Evolutionary conservation across 2,329 filamentous ascomycete species (phyloP).

Genomic region (Colletotrichum karsti): DNA sequence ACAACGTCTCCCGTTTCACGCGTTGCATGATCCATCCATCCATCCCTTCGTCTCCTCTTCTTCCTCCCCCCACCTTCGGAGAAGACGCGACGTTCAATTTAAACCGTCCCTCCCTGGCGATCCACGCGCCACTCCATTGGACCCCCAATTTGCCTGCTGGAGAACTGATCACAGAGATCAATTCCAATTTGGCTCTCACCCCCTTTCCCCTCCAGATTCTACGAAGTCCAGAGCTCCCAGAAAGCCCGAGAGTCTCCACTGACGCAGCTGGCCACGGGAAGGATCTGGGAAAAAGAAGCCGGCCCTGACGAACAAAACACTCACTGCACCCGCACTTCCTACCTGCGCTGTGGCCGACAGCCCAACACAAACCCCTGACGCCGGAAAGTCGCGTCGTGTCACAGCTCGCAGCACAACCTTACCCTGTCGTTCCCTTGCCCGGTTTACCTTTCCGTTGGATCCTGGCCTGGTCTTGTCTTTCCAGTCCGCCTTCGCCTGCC

Average conservation of each 20-base stretch:
- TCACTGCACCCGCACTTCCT: slow-evolving; percentile 11
- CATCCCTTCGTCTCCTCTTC: not conserved
- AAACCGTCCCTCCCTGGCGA: slow-evolving; percentile 22
- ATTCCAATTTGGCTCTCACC: slow-evolving; percentile 1
- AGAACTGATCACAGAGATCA: slow-evolving; percentile 20
- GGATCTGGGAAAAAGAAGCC: slow-evolving; percentile 1
- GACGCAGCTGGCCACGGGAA: not conserved
- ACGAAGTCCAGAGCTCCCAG: not conserved
- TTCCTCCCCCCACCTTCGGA: slow-evolving; percentile 17
- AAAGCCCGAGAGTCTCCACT: not conserved
- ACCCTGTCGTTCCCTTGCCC: not conserved
- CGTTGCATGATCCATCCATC: slow-evolving; percentile 2
- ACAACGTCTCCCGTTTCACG: slow-evolving; percentile 12
- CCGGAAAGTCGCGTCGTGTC: slow-evolving; percentile 23
- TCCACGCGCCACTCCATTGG: slow-evolving; percentile 20
- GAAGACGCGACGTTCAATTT: slow-evolving; percentile 29
- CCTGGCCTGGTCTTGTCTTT: not conserved
- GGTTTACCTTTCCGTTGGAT: not conserved
- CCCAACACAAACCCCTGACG: slow-evolving; percentile 26
- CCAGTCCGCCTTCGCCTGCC: slow-evolving; percentile 3
- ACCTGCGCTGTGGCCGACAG: slow-evolving; percentile 17
- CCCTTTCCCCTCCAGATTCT: not conserved
- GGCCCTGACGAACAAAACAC: not conserved
- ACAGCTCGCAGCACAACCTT: slow-evolving; percentile 9
- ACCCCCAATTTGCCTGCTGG: slow-evolving; percentile 28